Percentiles rank a stretch among this genome's conserved stretches.
Evolutionary conservation across 1,284 basidiomycete species (phyloP).

Genomic region (Puccinia hordei): DNA sequence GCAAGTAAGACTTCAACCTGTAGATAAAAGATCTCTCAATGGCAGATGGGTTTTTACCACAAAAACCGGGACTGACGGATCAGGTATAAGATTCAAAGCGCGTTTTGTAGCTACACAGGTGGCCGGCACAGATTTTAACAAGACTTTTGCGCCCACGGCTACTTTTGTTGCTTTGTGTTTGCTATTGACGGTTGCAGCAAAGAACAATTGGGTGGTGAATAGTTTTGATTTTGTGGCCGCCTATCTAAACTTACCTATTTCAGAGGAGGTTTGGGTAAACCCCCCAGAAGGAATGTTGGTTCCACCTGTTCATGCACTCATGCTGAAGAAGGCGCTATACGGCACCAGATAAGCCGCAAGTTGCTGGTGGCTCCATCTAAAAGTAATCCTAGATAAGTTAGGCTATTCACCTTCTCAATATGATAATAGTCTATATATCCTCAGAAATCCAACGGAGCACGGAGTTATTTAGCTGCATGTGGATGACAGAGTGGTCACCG

Average conservation of each 20-base stretch:
- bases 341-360: background rate
- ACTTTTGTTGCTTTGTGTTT: background rate
- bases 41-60: too few relatives aligned
- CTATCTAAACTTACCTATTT: background rate
- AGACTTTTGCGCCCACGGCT: background rate
- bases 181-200: background rate
- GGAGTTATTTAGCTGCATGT: slow-evolving; percentile 16
- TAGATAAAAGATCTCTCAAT: too few relatives aligned
- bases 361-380: slow-evolving; percentile 29
- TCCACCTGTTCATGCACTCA: background rate
- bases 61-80: too few relatives aligned
- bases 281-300: background rate
- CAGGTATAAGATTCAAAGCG: background rate
- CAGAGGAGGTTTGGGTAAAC: background rate
- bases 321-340: background rate
- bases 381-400: too few relatives aligned
- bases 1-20: too few relatives aligned
- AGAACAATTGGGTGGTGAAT: background rate
- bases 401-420: background rate
- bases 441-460: background rate
- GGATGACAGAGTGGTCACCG: slow-evolving; percentile 21
- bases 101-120: background rate
- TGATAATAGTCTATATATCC: slow-evolving; percentile 10
- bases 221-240: slow-evolving; percentile 12
- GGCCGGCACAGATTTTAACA: background rate